Percentiles rank a stretch among this genome's conserved stretches.
These are phyloP conservation scores for Trichophyton rubrum DNA, from an alignment of 2,329 filamentous ascomycete genomes.

Conservation along the genomic window DNA sequence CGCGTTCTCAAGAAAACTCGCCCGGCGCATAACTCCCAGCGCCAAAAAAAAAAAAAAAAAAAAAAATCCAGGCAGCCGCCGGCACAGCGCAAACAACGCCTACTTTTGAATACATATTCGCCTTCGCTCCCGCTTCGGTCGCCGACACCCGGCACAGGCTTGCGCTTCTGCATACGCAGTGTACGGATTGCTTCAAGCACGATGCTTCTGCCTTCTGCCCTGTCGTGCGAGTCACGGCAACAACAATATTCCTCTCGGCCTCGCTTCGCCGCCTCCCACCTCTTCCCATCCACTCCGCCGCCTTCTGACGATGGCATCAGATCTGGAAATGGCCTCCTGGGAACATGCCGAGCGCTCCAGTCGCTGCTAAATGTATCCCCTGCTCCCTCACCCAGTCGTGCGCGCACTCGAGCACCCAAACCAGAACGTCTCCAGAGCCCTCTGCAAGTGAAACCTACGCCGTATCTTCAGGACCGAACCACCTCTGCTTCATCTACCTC, in stretches of 20 bases:
- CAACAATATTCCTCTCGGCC: conserved; percentile 17
- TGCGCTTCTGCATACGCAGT: not conserved
- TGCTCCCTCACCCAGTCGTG: conserved; percentile 21
- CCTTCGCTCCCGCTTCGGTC: not conserved
- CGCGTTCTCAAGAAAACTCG: not conserved
- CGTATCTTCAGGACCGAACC: conserved; percentile 9
- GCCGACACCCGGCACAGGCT: not conserved
- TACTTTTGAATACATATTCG: not conserved
- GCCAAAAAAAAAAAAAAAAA: conserved; percentile 5
- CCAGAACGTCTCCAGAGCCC: conserved; percentile 31
- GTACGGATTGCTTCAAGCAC: not conserved
- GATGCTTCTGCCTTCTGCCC: conserved; percentile 36
- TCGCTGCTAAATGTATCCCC: conserved; percentile 32
- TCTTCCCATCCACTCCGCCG: conserved; percentile 28
- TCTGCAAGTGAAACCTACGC: conserved; percentile 21
- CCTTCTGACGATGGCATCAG: conserved; percentile 25
- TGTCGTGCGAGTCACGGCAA: conserved; percentile 33
- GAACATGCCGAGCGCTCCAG: conserved; percentile 33
- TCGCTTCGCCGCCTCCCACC: conserved; percentile 25
- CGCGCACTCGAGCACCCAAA: conserved; percentile 16
- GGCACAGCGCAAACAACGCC: not conserved
- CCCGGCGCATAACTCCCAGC: conserved; percentile 5
- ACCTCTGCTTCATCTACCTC: not conserved
- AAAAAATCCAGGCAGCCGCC: conserved; percentile 1
- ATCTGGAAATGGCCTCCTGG: conserved; percentile 28